Conservation (phyloP, 352 stramenopile genomes). For the Phytophthora megakarya region DNA sequence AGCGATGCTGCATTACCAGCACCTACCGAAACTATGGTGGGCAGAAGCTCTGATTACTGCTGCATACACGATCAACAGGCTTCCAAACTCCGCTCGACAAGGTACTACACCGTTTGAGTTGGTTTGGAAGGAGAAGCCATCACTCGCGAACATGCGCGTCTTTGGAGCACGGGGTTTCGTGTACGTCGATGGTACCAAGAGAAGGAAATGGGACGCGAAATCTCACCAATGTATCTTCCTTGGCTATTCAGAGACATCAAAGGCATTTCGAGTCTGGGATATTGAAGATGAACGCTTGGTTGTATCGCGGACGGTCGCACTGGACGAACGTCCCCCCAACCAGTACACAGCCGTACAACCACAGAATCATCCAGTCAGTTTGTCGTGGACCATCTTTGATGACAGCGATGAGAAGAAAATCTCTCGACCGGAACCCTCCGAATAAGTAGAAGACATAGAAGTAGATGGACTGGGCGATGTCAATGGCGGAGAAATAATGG, state of each 20-base stretch:
- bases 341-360: no score
- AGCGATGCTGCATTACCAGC: slow-evolving; percentile 17
- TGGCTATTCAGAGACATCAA: slow-evolving; percentile 14
- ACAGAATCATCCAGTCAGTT: no score
- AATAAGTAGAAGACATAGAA: no score
- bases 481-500: no score
- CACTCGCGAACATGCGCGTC: slow-evolving; percentile 18
- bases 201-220: slow-evolving; percentile 23
- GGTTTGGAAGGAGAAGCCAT: slow-evolving; percentile 11
- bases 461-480: no score
- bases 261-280: slow-evolving; percentile 19
- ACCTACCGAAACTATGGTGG: slow-evolving; percentile 25
- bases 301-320: neutral
- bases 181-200: slow-evolving; percentile 22
- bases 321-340: neutral
- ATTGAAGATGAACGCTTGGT: slow-evolving; percentile 1
- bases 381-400: no score
- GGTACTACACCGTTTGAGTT: slow-evolving; percentile 16
- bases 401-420: no score
- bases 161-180: slow-evolving; percentile 27
- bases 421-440: no score
- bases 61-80: slow-evolving; percentile 14
- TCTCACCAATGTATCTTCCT: slow-evolving; percentile 22
- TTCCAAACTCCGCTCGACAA: slow-evolving; percentile 17
- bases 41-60: slow-evolving; percentile 25